Evolutionary conservation across 148 eudicot species (phyloP).

Genomic region (Nepenthes gracilis): DNA sequence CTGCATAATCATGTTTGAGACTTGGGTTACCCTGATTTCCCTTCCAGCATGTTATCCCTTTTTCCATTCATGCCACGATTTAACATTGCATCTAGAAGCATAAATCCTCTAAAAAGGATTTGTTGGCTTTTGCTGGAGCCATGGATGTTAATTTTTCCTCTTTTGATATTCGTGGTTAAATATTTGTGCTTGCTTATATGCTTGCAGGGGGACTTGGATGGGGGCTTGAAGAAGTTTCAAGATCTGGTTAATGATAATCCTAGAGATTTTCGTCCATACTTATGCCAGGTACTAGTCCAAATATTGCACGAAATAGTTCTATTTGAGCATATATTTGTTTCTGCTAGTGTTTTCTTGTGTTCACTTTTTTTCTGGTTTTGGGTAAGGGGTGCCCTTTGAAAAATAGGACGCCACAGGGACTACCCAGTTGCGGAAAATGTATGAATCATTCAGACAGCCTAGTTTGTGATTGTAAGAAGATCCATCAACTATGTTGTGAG

Average conservation of each 20-base stretch:
- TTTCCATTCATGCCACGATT: background rate
- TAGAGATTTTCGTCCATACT: constrained; percentile 89
- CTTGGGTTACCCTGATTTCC: background rate
- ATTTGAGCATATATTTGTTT: background rate
- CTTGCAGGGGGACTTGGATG: constrained; percentile 76
- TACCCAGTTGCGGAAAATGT: too few relatives aligned
- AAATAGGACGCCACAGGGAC: too few relatives aligned
- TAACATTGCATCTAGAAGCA: constrained; percentile 2
- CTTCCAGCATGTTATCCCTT: background rate
- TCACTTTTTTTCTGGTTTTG: background rate
- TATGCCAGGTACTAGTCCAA: constrained; percentile 61
- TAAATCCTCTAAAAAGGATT: background rate
- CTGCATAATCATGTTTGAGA: background rate
- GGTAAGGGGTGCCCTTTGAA: too few relatives aligned
- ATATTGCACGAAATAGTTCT: background rate
- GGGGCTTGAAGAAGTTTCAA: constrained; percentile 54
- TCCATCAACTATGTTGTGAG: too few relatives aligned
- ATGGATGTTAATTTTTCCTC: background rate
- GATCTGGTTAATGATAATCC: constrained; percentile 65
- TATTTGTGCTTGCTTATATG: background rate
- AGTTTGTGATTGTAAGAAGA: too few relatives aligned
- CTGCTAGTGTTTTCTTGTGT: background rate
- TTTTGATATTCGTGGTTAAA: background rate
- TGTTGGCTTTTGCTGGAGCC: background rate
- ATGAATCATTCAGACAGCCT: too few relatives aligned